A percentile compares a stretch with the other conserved stretches of the same genome.
These are phyloP conservation scores for Polygonum maritimum DNA, from an alignment of 148 eudicot genomes.

Conservation along the genomic window DNA sequence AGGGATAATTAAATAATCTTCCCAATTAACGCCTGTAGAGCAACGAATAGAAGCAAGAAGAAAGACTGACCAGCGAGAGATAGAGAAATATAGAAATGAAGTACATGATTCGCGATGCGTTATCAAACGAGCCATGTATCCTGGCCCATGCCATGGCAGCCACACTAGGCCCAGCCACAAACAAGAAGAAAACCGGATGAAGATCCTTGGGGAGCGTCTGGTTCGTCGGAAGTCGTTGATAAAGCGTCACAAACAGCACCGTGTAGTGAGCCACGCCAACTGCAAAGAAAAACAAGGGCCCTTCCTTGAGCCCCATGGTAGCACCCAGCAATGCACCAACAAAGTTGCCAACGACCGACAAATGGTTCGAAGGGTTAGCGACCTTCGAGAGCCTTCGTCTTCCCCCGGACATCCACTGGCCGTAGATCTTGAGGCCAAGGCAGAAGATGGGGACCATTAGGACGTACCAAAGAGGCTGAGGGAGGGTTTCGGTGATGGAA, in stretches of 20 bases:
- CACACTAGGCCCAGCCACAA: conserved; percentile 86
- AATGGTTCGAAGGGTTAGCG: conserved; percentile 80
- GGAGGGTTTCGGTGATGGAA: conserved; percentile 30
- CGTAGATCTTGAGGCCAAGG: conserved; percentile 83
- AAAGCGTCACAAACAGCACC: conserved; percentile 82
- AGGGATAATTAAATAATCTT: no score
- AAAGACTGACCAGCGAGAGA: conserved; percentile 65
- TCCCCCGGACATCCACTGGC: conserved; percentile 99
- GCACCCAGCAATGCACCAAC: conserved; percentile 86
- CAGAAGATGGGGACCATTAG: conserved; percentile 68
- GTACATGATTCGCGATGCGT: conserved; percentile 62
- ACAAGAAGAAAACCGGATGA: conserved; percentile 90
- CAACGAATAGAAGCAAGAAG: background rate
- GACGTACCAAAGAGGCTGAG: conserved; percentile 52
- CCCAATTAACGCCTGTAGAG: background rate
- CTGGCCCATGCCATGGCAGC: conserved; percentile 92
- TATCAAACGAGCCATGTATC: conserved; percentile 65
- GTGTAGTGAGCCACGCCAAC: conserved; percentile 83
- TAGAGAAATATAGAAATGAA: conserved; percentile 83
- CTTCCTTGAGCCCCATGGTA: conserved; percentile 86
- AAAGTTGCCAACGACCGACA: conserved; percentile 80
- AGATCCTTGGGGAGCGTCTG: conserved; percentile 89
- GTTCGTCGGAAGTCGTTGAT: conserved; percentile 89
- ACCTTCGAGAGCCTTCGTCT: conserved; percentile 77
- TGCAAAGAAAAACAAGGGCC: conserved; percentile 82